These are phyloP conservation scores for Telopea speciosissima DNA, from an alignment of 177 flowering plant genomes.

Conservation along the genomic window DNA sequence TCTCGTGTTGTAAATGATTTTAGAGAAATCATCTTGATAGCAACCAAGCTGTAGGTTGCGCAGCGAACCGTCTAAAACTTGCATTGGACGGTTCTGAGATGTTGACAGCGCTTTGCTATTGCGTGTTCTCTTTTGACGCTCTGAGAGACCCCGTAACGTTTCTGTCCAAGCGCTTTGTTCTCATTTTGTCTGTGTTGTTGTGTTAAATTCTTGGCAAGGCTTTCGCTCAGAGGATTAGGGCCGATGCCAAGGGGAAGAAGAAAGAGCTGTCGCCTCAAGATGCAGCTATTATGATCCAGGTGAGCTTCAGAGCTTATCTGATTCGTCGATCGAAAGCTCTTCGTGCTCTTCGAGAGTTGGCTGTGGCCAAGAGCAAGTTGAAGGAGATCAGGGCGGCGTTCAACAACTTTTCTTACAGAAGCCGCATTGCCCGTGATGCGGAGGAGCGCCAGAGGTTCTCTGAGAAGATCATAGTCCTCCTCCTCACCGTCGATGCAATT, in stretches of 20 bases:
- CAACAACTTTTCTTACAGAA: constrained; percentile 72
- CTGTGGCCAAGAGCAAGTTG: constrained; percentile 78
- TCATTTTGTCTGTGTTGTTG: neutral
- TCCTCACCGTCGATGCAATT: constrained; percentile 85
- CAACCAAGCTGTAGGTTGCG: too few relatives aligned
- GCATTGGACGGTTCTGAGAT: too few relatives aligned
- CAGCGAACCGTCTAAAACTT: too few relatives aligned
- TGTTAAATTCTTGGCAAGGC: constrained; percentile 31
- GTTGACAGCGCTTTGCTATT: too few relatives aligned
- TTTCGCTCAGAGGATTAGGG: constrained; percentile 58
- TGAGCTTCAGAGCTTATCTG: constrained; percentile 68
- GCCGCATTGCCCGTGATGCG: constrained; percentile 49
- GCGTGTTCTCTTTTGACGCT: too few relatives aligned
- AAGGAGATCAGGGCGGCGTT: constrained; percentile 78
- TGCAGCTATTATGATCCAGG: constrained; percentile 83
- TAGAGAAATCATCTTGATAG: neutral
- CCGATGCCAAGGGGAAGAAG: constrained; percentile 56
- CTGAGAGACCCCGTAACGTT: neutral
- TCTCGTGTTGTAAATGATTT: too few relatives aligned
- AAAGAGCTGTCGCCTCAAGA: constrained; percentile 76
- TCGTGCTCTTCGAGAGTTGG: constrained; percentile 76
- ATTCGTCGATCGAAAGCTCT: constrained; percentile 81
- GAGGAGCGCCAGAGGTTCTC: constrained; percentile 88
- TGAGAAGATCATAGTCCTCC: constrained; percentile 85
- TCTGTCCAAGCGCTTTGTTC: neutral